phyloP scores from a whole-genome alignment of 768 basidiomycete species.

The Mycena filopes region DNA sequence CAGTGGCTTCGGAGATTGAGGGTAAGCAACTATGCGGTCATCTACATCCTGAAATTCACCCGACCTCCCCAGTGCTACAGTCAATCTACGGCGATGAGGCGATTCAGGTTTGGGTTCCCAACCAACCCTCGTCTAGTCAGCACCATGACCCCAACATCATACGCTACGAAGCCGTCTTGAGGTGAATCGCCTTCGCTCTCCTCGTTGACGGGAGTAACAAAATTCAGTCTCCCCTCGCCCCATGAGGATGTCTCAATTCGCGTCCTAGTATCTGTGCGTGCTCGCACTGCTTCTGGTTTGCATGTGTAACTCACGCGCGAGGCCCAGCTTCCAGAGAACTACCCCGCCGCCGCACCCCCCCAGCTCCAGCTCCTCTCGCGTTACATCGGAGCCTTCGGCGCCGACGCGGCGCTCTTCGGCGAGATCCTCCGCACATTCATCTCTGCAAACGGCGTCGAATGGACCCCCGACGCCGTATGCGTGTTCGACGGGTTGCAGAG shows the following conservation, averaged over 20 bases:
- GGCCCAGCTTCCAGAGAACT: slow-evolving; percentile 50
- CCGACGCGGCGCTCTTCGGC: slow-evolving; percentile 80
- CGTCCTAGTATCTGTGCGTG: slow-evolving; percentile 67
- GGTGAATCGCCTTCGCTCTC: slow-evolving; percentile 55
- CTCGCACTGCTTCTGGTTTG: slow-evolving; percentile 13
- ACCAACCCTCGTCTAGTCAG: too few relatives aligned
- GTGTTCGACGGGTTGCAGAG: slow-evolving; percentile 90
- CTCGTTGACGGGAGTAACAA: slow-evolving; percentile 37
- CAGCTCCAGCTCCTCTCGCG: slow-evolving; percentile 87
- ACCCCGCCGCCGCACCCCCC: slow-evolving; percentile 77
- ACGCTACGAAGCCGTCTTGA: slow-evolving; percentile 73
- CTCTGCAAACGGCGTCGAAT: slow-evolving; percentile 73
- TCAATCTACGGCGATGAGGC: slow-evolving; percentile 84
- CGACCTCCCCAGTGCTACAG: slow-evolving; percentile 67
- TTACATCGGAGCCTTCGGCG: slow-evolving; percentile 84
- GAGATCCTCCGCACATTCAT: slow-evolving; percentile 84
- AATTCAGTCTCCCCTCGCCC: slow-evolving; percentile 61
- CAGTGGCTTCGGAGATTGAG: slow-evolving; percentile 59
- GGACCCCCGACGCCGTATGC: slow-evolving; percentile 76
- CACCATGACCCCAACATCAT: slow-evolving; percentile 48
- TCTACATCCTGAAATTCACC: neutral
- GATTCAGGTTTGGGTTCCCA: slow-evolving; percentile 65
- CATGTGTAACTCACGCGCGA: slow-evolving; percentile 35
- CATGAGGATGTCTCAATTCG: slow-evolving; percentile 63
- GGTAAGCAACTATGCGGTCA: slow-evolving; percentile 39